phyloP scores from a whole-genome alignment of 1,139 yeast species.

The Saccharomyces pastorianus region DNA sequence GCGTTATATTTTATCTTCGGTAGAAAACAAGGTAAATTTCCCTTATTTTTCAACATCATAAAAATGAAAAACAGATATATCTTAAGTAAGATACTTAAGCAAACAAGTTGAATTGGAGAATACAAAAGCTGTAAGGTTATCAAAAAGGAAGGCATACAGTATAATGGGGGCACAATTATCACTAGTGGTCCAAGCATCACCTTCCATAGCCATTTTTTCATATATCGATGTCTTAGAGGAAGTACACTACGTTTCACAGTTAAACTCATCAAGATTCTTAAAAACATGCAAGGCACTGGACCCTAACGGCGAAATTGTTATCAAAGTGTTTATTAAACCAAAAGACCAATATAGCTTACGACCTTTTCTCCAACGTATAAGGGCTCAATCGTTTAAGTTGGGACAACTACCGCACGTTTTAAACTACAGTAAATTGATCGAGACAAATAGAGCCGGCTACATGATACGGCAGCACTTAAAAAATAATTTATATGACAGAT shows the following conservation, averaged over 20 bases:
- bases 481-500: conserved; percentile 74
- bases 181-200: conserved; percentile 79
- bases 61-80: conserved; percentile 5
- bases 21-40: not conserved
- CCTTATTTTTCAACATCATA: not conserved
- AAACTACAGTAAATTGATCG: conserved; percentile 67
- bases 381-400: conserved; percentile 32
- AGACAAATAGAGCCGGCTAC: conserved; percentile 90
- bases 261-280: conserved; percentile 72
- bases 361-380: conserved; percentile 15
- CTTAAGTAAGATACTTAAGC: not conserved
- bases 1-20: not conserved
- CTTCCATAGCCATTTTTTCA: conserved; percentile 86
- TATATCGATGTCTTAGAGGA: conserved; percentile 72
- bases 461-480: conserved; percentile 72
- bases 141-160: not conserved
- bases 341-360: conserved; percentile 36
- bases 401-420: conserved; percentile 53
- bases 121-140: not conserved
- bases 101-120: not conserved
- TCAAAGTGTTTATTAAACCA: conserved; percentile 79
- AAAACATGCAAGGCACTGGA: conserved; percentile 78
- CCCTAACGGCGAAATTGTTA: conserved; percentile 59
- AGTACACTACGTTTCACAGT: conserved; percentile 62
- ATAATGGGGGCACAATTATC: conserved; percentile 84